Percentiles rank a stretch among this genome's conserved stretches.
phyloP scores from a whole-genome alignment of 352 stramenopile genomes.

The Aphanomyces cochlioides region DNA sequence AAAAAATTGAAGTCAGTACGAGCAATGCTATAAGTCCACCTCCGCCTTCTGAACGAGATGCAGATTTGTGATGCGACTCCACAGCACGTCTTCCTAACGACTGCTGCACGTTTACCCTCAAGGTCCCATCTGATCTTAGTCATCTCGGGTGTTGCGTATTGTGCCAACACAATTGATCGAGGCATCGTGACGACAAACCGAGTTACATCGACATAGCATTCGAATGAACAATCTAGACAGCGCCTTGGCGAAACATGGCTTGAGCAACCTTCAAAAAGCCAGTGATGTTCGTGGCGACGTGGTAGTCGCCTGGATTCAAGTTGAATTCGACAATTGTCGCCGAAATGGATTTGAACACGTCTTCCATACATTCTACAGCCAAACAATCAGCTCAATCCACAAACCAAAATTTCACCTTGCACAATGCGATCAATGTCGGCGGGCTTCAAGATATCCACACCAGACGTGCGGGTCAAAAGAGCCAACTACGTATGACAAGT shows the following conservation, averaged over 20 bases:
- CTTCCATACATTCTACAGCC: conserved; percentile 70
- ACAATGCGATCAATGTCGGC: conserved; percentile 66
- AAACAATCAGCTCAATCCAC: conserved; percentile 5
- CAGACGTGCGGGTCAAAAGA: conserved; percentile 57
- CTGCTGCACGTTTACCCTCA: too few relatives aligned
- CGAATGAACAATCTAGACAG: conserved; percentile 73
- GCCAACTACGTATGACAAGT: conserved; percentile 41
- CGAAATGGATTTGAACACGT: conserved; percentile 65
- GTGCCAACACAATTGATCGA: too few relatives aligned
- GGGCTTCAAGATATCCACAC: conserved; percentile 50
- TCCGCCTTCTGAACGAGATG: too few relatives aligned
- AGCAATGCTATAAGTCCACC: too few relatives aligned
- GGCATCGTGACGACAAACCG: too few relatives aligned
- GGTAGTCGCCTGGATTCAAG: conserved; percentile 54
- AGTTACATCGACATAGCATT: not conserved
- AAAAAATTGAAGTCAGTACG: too few relatives aligned
- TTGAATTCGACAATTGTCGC: conserved; percentile 76
- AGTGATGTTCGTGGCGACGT: conserved; percentile 93
- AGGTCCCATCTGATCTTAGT: too few relatives aligned
- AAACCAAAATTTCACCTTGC: conserved; percentile 45
- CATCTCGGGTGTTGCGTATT: too few relatives aligned
- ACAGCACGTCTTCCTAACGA: too few relatives aligned
- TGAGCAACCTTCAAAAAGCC: conserved; percentile 97
- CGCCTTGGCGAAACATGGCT: conserved; percentile 96
- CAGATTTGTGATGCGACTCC: too few relatives aligned